Evolutionary conservation across 1,284 basidiomycete species (phyloP).

Genomic region (Moesziomyces antarcticus): DNA sequence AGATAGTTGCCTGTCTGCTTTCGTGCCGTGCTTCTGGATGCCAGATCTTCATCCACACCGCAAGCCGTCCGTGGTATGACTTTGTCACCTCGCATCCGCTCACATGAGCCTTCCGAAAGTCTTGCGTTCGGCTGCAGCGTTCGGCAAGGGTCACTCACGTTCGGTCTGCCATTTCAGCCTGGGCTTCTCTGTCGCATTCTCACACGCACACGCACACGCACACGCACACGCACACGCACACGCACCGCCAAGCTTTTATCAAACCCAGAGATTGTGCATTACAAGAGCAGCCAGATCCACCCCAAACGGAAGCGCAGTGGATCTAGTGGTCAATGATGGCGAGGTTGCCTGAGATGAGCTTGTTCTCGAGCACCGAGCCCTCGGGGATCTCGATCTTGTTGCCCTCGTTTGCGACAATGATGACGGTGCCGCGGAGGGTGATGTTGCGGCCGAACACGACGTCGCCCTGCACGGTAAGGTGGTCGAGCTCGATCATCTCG

Average conservation of each 20-base stretch:
- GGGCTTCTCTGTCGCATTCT: not conserved
- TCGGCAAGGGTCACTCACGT: not conserved
- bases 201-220: not conserved
- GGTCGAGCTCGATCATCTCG: conserved; percentile 83
- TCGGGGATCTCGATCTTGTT: conserved; percentile 95
- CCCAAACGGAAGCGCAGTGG: too few relatives aligned
- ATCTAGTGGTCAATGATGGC: conserved; percentile 68
- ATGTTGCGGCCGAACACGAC: conserved; percentile 95
- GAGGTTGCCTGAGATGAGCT: conserved; percentile 69
- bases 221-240: not conserved
- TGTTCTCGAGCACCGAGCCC: conserved; percentile 92
- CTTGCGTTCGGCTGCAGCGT: too few relatives aligned
- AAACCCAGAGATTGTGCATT: conserved; percentile 1
- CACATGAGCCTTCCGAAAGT: too few relatives aligned
- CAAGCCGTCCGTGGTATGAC: too few relatives aligned
- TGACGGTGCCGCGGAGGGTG: conserved; percentile 72
- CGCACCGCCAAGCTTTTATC: not conserved
- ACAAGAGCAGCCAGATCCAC: not conserved
- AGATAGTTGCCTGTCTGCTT: too few relatives aligned
- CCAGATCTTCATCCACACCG: too few relatives aligned
- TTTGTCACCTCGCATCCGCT: too few relatives aligned
- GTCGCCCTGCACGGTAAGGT: conserved; percentile 95
- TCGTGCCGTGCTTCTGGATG: too few relatives aligned
- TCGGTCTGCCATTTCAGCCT: not conserved
- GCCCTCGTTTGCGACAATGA: conserved; percentile 87